Percentiles rank a stretch among this genome's conserved stretches.
phyloP scores from a whole-genome alignment of 345 rosid species.

The Linum trigynum region DNA sequence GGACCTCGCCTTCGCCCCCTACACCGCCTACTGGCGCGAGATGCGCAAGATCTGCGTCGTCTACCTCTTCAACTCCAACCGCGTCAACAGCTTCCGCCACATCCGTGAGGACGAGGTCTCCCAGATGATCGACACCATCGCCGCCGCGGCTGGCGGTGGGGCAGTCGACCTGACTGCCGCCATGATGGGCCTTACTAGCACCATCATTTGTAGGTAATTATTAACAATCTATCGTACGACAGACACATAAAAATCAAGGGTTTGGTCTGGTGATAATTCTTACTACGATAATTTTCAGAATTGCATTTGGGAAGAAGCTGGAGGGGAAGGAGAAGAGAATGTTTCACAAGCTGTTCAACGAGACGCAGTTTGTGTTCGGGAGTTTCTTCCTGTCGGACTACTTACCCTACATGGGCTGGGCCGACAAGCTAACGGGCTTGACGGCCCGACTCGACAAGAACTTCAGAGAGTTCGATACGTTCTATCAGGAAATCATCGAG shows the following conservation, averaged over 20 bases:
- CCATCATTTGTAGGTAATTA: neutral
- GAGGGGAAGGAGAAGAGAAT: neutral
- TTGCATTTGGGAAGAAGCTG: neutral
- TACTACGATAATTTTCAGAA: slow-evolving; percentile 17
- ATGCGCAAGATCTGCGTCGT: neutral
- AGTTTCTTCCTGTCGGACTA: neutral
- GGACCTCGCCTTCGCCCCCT: neutral
- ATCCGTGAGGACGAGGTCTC: neutral
- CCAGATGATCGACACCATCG: neutral
- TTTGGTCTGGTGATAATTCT: too few relatives aligned
- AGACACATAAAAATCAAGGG: too few relatives aligned
- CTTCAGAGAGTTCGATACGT: slow-evolving; percentile 4
- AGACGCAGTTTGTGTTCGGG: neutral
- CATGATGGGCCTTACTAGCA: neutral
- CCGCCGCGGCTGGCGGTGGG: neutral
- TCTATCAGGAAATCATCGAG: slow-evolving; percentile 11
- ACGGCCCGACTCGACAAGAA: neutral
- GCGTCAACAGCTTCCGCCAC: neutral
- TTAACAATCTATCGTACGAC: slow-evolving; percentile 7
- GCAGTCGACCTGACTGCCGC: neutral
- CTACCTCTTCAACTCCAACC: neutral
- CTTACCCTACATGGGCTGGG: neutral
- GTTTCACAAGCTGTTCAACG: neutral
- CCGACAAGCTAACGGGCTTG: neutral
- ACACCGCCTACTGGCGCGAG: neutral